Evolutionary conservation across 176 grass and related monocot species (phyloP), one percentile per base, ranked within the genome.

Genomic region (Bromus sterilis): DNA sequence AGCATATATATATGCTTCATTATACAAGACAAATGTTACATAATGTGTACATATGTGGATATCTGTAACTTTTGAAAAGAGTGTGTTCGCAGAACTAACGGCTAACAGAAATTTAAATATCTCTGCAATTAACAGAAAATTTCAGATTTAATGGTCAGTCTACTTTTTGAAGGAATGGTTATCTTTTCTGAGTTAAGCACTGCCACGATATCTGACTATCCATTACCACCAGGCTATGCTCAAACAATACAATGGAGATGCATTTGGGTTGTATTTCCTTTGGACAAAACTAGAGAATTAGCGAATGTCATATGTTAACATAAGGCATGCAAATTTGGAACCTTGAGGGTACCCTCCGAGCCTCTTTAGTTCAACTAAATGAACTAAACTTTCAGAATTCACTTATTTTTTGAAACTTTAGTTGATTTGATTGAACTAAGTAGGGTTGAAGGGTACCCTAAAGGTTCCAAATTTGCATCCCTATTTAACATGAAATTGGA

Each of bases 1-100:
- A n/a, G n/a, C n/a, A n/a, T n/a, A n/a, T n/a, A n/a, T n/a, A n/a
- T 46, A 9, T 40, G 24, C 92, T 98, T 78, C 24, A 84, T 75
- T 6, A 34, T 59, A 82, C 1, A 89, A 71, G 55, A 80, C 14
- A 60, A 71, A 79, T 49, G 74, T 72, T 32, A n/a, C 4, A 71
- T 75, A 71, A 60, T 48, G 26, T 57, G 57, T 72, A 35, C 63
- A 9, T 4, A 18, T 46, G 14, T 40, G 24, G 36, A 7, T 12
- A 5, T 23, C 11, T 55, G 1, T n/a, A 57, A 74, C 30, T 20
- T 80, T 2, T 34, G 13, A 80, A 6, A n/a, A 59, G 56, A 78
- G 13, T 46, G 3, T 43, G 30, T 14, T 13, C 5, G 41, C 24
- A 32, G 30, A 56, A 36, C 25, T 41, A 74, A 56, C 6, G n/a